A percentile compares a stretch with the other conserved stretches of the same genome.
These are phyloP conservation scores for Xylariaceae sp. DNA, from an alignment of 2,329 filamentous ascomycete species.

Conservation along the genomic window DNA sequence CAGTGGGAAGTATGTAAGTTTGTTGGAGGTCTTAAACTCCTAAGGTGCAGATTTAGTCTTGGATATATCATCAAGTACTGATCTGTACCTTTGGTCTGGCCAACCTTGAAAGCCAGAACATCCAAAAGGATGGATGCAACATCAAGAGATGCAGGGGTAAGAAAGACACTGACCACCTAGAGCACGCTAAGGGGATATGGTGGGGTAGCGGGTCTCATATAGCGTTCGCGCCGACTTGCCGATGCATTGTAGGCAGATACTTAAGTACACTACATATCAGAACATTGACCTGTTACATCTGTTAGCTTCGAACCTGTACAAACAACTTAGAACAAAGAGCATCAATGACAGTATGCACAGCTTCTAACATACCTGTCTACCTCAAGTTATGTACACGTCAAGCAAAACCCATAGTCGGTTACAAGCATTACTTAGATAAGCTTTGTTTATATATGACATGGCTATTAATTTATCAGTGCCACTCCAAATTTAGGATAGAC, in stretches of 20 bases:
- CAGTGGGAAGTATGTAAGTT: no score
- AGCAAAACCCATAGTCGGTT: not conserved
- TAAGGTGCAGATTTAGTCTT: no score
- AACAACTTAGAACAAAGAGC: no score
- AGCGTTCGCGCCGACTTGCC: conserved; percentile 6
- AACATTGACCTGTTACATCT: no score
- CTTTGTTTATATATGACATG: no score
- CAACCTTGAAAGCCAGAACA: not conserved
- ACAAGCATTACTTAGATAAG: not conserved
- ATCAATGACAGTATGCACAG: conserved; percentile 3
- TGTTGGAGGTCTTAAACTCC: no score
- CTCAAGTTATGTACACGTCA: not conserved
- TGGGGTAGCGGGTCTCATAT: conserved; percentile 2
- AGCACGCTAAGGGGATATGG: conserved; percentile 7
- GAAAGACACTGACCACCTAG: no score
- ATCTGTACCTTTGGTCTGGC: not conserved
- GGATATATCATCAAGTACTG: no score
- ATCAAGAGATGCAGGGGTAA: conserved; percentile 13
- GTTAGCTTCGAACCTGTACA: no score
- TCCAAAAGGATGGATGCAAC: conserved; percentile 9
- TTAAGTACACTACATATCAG: no score
- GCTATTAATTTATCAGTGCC: not conserved
- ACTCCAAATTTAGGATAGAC: not conserved
- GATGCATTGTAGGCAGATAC: conserved; percentile 4
- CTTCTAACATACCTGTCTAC: conserved; percentile 1